Percentiles rank a stretch among this genome's conserved stretches.
Conservation (phyloP, 1,284 basidiomycete genomes). For the Tilletia walkeri region DNA sequence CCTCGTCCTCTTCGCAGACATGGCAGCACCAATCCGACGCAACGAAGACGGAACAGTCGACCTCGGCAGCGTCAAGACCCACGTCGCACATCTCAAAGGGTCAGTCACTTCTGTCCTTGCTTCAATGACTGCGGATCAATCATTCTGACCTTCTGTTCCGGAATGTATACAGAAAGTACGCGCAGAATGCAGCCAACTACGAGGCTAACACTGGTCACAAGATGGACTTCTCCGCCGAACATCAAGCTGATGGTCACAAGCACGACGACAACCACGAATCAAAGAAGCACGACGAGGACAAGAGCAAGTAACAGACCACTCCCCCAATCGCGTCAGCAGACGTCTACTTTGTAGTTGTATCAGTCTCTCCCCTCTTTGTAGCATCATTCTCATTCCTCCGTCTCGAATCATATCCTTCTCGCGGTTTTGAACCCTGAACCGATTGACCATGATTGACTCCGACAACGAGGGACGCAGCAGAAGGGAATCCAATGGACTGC, state of each 20-base stretch:
- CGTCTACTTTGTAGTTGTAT: background rate
- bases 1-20: background rate
- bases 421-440: no score
- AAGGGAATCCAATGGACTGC: no score
- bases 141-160: background rate
- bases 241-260: background rate
- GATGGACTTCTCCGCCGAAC: background rate
- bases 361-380: background rate
- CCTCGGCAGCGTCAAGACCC: conserved; percentile 12
- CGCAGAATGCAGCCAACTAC: conserved; percentile 16
- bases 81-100: conserved; percentile 14
- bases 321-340: background rate
- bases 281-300: background rate
- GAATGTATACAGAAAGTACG: background rate
- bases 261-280: background rate
- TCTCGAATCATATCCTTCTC: background rate
- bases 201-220: conserved; percentile 11
- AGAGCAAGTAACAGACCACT: background rate
- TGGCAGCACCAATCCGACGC: conserved; percentile 2
- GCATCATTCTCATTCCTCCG: background rate
- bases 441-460: no score
- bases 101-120: background rate
- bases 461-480: no score
- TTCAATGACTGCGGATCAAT: background rate
- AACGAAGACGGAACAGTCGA: conserved; percentile 2